Evolutionary conservation across 2,329 filamentous ascomycete genomes (phyloP), one percentile per base, ranked within the genome.

Genomic region (Beauveria sp.): DNA sequence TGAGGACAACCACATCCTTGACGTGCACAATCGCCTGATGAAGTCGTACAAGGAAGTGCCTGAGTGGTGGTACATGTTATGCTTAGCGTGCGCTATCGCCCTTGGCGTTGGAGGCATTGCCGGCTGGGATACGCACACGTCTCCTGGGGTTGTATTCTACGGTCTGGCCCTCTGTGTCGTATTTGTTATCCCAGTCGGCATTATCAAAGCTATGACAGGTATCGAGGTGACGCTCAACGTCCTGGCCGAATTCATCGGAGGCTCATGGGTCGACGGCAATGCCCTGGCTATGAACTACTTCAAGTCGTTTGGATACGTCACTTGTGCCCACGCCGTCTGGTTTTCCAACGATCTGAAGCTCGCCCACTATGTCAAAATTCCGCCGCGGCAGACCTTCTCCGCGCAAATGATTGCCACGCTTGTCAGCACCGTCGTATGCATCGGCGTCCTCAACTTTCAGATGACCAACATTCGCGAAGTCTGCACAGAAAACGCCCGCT

Each of bases 331-430:
- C 63, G 78, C 80, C n/a, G 72, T 83, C 24, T 75, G 75, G 68
- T 83, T 82, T 67, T 76, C 73, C 62, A 77, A 76, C 64, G 78
- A 78, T 64, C 68, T 79, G 41, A 80, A 80, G 68, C 76, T 80
- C 16, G 78, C 77, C 9, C 78, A 80, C 64, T 85, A 85, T 69
- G 77, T 83, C 72, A 85, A 85, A 73, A 84, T 86, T 20, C 83
- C 84, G 5, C 84, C 84, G 0, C 78, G 80, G 12, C 78, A 84
- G 34, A 82, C 83, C 3, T 87, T 86, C 65, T 71, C 75, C 24
- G 83, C 82, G 1, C 84, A 86, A 70, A 81, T 86, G 67, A 72
- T 81, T 10, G 82, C 83, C 40, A 86, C 81, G 2, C 72, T 85
- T 22, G 70, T 83, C 22, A 80, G 79, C 53, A 81, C 78, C 1